Base-by-base conservation (phyloP, 2,329 filamentous ascomycete species). In the Aspergillus quadricinctus region DNA sequence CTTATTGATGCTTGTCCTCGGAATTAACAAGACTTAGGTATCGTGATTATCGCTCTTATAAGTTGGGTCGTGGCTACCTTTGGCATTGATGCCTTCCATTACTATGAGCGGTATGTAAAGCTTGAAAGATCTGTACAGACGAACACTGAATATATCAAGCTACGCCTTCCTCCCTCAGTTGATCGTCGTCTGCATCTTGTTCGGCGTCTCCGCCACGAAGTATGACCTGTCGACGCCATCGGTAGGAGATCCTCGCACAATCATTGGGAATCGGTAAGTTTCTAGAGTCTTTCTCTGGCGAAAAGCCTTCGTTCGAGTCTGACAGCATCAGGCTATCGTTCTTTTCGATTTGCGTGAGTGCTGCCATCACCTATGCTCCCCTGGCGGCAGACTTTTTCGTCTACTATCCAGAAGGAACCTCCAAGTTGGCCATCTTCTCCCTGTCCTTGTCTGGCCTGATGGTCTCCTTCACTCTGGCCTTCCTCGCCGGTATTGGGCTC, bases 321-420 rank as follows among this genome's bases (percentile, higher is more conserved):
- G 23, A 46, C 21, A 11, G 4, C 23, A 9, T 14, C 19, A 76
- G 74, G 45, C 74, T 90, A 31, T 87, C 85, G 4, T 91, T 89
- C 71, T 88, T 91, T 70, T 87, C 83, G 10, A 76, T 90, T 49
- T 88, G 83, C 61, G 76, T 88, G 11, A 85, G 85, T 23, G 82
- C 83, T 1, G 83, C 83, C 7, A 81, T 88, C 53, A 86, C 84
- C 1, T 89, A 87, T 67, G 76, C 82, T 1, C 82, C 83, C 4
- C 80, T 81, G 1, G 84, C 82, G n/a, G 83, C 83, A 0, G 86
- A 89, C 67, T 88, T 84, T 66, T 87, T 88, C 62, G 84, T 88
- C 53, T 89, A 88, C 70, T 87, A 84, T 66, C 81, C 83, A 0
- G 76, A 81, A 59, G 69, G 76, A 59, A 78, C 82, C 11, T 77